Evolutionary conservation across 768 basidiomycete species (phyloP), one percentile per base, ranked within the genome.

Genomic region (Candolleomyces aberdarensis): DNA sequence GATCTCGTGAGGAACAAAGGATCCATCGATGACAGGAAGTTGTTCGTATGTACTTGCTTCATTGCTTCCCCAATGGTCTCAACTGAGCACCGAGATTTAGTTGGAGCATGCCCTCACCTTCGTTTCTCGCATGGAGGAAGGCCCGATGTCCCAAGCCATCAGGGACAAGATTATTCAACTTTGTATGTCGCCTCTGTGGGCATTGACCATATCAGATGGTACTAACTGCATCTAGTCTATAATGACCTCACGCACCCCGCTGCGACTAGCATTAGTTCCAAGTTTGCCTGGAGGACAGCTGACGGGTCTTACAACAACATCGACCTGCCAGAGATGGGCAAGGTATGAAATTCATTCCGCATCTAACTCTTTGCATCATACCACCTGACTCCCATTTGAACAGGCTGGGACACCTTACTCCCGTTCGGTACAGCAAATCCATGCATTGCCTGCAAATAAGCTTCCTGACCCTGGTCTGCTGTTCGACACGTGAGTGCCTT

Each of bases 261-360:
- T 8, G 76, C 85, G 7, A 91, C 92, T 0, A 85, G 78, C 63
- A 71, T 92, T 41, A 85, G 90, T 17, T 75, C 80, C 26, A 64
- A 83, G 55, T 87, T 85, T 63, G 80, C 85, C 1, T 93, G 82
- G 78, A 85, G 94, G 39, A 70, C 81, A 0, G 88, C 91, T 3
- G 93, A 95, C 71, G 94, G 94, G 7, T 84, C 85, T 3, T 73
- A 75, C 69, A 95, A 96, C 74, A 95, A 93, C 66, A 77, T 85
- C 49, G 77, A 80, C 57, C 69, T 78, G 41, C 92, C 92, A 2
- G 77, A 86, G 61, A 71, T 95, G 74, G 94, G 94, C 51, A 87
- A 86, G 74, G 79, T 79, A 36, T 36, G 36, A 36, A 36, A 11
- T 5, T 15, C 49, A 31, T 39, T 46, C 15, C 39, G 48, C 44